phyloP scores from a whole-genome alignment of 306 rosid genomes.

The Glycine soja region DNA sequence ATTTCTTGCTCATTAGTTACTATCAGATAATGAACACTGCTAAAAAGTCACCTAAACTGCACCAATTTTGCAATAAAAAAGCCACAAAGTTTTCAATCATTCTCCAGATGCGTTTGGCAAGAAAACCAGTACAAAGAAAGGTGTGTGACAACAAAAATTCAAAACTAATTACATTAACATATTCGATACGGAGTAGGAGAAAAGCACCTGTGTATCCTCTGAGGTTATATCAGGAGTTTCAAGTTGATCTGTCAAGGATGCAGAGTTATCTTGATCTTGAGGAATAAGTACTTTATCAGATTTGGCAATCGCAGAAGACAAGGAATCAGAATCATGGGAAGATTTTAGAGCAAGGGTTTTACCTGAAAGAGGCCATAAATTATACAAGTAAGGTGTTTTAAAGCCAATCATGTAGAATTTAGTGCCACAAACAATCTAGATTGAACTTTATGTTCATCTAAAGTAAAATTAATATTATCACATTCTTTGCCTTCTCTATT shows the following conservation, averaged over 20 bases:
- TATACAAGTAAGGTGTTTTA: constrained; percentile 31
- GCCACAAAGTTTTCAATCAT: neutral
- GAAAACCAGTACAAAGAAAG: constrained; percentile 1
- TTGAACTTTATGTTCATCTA: constrained; percentile 40
- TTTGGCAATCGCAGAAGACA: constrained; percentile 66
- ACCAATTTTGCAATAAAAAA: neutral
- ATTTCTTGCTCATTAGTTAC: constrained; percentile 31
- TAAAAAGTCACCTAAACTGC: constrained; percentile 25
- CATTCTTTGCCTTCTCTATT: constrained; percentile 36
- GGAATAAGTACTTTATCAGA: constrained; percentile 79
- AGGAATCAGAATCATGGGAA: constrained; percentile 70
- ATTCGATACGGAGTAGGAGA: constrained; percentile 17
- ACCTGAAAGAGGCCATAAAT: constrained; percentile 62
- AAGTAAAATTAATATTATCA: neutral
- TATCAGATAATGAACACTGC: constrained; percentile 28
- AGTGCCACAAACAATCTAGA: constrained; percentile 32
- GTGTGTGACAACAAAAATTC: constrained; percentile 23
- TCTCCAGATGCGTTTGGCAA: constrained; percentile 23
- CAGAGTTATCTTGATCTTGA: constrained; percentile 65
- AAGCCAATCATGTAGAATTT: neutral
- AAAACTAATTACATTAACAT: constrained; percentile 29
- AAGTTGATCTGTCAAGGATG: constrained; percentile 60
- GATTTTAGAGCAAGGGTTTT: constrained; percentile 65
- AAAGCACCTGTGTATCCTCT: constrained; percentile 72
- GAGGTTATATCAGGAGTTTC: constrained; percentile 58